Evolutionary conservation across 2,329 filamentous ascomycete genomes (phyloP).

Genomic region (Aschersonia sp.): DNA sequence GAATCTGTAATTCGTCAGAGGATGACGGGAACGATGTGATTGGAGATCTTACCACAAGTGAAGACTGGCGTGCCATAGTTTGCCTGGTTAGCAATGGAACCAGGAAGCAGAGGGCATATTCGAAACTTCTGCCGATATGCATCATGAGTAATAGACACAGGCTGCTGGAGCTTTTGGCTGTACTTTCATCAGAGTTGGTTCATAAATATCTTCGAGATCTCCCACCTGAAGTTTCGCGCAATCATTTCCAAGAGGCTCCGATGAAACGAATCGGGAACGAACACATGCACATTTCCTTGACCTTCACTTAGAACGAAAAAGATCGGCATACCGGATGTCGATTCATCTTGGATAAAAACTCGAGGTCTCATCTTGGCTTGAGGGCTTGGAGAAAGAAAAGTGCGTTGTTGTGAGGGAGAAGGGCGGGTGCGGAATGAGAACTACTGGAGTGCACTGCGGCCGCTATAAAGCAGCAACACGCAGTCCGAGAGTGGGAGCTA

Average conservation of each 20-base stretch:
- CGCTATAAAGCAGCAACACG: no score
- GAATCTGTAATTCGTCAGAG: constrained; percentile 4
- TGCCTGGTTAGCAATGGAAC: constrained; percentile 3
- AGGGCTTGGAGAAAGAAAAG: not conserved
- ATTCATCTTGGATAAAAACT: constrained; percentile 1
- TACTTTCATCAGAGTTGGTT: not conserved
- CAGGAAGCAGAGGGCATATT: constrained; percentile 10
- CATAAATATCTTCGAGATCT: not conserved
- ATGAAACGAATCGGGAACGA: constrained; percentile 10
- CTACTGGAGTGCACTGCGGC: not conserved
- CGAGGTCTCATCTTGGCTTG: constrained; percentile 3
- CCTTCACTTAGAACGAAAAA: constrained; percentile 11
- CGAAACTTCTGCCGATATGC: constrained; percentile 10
- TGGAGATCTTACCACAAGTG: constrained; percentile 8
- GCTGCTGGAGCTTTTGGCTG: constrained; percentile 11
- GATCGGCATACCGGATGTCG: constrained; percentile 6
- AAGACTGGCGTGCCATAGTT: constrained; percentile 8
- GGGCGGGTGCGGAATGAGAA: not conserved
- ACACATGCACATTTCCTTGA: constrained; percentile 12
- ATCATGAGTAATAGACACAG: constrained; percentile 13
- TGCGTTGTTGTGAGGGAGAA: not conserved
- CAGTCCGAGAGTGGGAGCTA: no score
- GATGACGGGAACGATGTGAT: not conserved
- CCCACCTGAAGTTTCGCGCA: constrained; percentile 14
- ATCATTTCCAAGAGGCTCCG: constrained; percentile 7